These are phyloP conservation scores for Penicillium sclerotigenum DNA, from an alignment of 2,329 filamentous ascomycete species.

Conservation along the genomic window DNA sequence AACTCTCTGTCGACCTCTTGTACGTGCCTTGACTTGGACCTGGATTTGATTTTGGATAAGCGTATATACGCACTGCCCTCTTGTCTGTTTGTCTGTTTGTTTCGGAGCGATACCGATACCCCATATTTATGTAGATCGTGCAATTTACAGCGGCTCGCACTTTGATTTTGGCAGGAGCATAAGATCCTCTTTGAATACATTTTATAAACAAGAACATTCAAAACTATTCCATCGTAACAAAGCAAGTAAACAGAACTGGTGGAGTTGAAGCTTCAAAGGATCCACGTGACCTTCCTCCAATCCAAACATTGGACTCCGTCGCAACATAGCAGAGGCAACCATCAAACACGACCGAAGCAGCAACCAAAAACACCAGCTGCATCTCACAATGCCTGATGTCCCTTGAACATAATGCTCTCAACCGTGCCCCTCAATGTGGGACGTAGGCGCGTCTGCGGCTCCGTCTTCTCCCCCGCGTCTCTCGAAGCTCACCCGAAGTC, in stretches of 20 bases:
- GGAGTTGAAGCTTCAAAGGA: background rate
- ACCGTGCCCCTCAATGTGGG: conserved; percentile 25
- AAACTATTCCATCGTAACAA: background rate
- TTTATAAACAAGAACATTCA: background rate
- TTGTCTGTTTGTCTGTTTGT: background rate
- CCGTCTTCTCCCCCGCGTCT: conserved; percentile 43
- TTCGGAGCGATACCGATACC: conserved; percentile 10
- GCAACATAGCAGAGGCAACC: background rate
- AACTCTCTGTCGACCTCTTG: background rate
- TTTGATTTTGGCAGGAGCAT: background rate
- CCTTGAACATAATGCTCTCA: conserved; percentile 24
- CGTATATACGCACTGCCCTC: background rate
- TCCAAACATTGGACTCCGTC: conserved; percentile 1
- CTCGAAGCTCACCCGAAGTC: conserved; percentile 32
- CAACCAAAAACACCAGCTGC: background rate
- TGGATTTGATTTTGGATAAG: background rate
- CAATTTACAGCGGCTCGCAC: background rate
- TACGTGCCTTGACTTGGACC: background rate
- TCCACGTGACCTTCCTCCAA: background rate
- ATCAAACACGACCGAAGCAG: background rate
- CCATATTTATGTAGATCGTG: conserved; percentile 6
- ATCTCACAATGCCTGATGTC: conserved; percentile 15
- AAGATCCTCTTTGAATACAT: background rate
- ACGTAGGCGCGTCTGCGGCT: conserved; percentile 44
- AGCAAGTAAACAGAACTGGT: background rate